Evolutionary conservation across 306 rosid species (phyloP).

Genomic region (Vigna hirtella): DNA sequence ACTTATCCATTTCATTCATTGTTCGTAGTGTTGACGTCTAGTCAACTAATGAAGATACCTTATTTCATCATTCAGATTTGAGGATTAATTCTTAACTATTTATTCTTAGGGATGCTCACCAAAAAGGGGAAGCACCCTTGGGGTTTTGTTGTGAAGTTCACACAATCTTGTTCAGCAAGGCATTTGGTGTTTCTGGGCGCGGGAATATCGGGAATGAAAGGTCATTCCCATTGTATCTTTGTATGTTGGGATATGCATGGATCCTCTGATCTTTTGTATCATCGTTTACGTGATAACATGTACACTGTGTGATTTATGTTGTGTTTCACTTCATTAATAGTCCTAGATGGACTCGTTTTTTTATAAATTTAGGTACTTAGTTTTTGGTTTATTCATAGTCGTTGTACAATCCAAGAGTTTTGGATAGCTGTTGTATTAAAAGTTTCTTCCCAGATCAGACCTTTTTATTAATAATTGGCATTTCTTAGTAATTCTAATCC

Average conservation of each 20-base stretch:
- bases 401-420: conserved; percentile 37
- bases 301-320: conserved; percentile 50
- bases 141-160: conserved; percentile 48
- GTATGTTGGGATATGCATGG: conserved; percentile 44
- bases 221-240: conserved; percentile 52
- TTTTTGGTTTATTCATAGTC: conserved; percentile 32
- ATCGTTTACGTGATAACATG: conserved; percentile 50
- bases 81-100: conserved; percentile 56
- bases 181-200: conserved; percentile 45
- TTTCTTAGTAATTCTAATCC: not conserved
- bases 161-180: conserved; percentile 40
- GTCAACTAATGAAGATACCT: conserved; percentile 61
- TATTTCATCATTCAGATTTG: conserved; percentile 52
- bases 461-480: not conserved
- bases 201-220: conserved; percentile 53
- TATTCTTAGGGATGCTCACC: conserved; percentile 63
- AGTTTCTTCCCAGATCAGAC: conserved; percentile 11
- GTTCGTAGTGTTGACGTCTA: conserved; percentile 60
- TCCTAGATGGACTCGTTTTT: conserved; percentile 37
- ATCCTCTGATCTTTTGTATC: conserved; percentile 50
- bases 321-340: conserved; percentile 48
- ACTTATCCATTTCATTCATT: conserved; percentile 58
- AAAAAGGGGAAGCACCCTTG: conserved; percentile 52
- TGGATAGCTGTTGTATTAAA: conserved; percentile 6
- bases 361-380: conserved; percentile 21